A percentile compares a stretch with the other conserved stretches of the same genome.
Conservation (phyloP, 2,329 filamentous ascomycete species). For the Aspergillus viridinutans region DNA sequence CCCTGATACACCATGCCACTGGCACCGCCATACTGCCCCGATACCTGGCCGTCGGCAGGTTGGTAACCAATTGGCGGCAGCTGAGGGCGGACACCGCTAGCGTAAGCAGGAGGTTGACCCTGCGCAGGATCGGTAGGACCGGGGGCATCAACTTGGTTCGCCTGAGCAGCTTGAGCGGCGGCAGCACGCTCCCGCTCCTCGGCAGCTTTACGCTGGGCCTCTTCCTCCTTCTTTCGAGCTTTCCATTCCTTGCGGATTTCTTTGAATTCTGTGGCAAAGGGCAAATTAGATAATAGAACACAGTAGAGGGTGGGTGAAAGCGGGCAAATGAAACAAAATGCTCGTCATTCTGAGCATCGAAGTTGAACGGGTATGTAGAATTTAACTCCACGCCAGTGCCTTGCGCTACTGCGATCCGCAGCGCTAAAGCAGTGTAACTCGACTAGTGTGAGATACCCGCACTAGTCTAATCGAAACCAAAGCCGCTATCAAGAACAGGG, state of each 20-base stretch:
- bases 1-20: conserved; percentile 46
- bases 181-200: conserved; percentile 74
- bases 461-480: conserved; percentile 38
- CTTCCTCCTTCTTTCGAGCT: conserved; percentile 98
- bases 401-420: conserved; percentile 52
- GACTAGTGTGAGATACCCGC: conserved; percentile 38
- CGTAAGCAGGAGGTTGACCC: conserved; percentile 42
- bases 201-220: conserved; percentile 80
- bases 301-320: background rate
- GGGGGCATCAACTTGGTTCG: conserved; percentile 44
- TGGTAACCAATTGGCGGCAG: conserved; percentile 74
- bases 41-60: conserved; percentile 50
- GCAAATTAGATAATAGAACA: conserved; percentile 2
- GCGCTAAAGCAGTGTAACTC: conserved; percentile 49
- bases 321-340: conserved; percentile 1
- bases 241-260: conserved; percentile 99
- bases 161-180: conserved; percentile 49
- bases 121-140: conserved; percentile 46
- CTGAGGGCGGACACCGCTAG: conserved; percentile 56
- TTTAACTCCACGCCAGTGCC: conserved; percentile 45
- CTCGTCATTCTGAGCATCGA: conserved; percentile 13
- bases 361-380: conserved; percentile 16
- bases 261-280: conserved; percentile 73
- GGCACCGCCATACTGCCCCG: conserved; percentile 60
- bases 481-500: conserved; percentile 17